Evolutionary conservation across 495 filamentous ascomycete species (phyloP).

Genomic region (Lasiosphaeriaceae sp.): DNA sequence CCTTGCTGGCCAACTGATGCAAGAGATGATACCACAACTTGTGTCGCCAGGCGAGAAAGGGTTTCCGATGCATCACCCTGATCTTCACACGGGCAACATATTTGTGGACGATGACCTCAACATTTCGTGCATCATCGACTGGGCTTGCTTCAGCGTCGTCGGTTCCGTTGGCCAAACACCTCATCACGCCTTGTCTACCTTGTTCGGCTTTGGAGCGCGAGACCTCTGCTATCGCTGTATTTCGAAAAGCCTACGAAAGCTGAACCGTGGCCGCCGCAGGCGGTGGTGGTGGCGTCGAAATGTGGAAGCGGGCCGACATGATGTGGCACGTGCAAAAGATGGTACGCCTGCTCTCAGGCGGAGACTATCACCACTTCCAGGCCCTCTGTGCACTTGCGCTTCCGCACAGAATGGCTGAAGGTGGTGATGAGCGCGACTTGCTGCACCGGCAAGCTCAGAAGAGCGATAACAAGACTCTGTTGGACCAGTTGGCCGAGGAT

Average conservation of each 20-base stretch:
- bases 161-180: not conserved
- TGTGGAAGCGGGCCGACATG: not conserved
- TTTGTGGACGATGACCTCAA: conserved; percentile 3
- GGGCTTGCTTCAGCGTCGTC: conserved; percentile 1
- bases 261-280: not conserved
- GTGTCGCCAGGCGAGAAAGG: not conserved
- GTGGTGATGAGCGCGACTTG: not conserved
- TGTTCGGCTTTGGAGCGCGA: not conserved
- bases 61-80: conserved; percentile 3
- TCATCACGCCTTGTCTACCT: conserved; percentile 1
- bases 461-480: not conserved
- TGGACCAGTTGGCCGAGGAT: not conserved
- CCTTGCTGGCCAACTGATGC: conserved; percentile 20
- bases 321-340: too few species aligned
- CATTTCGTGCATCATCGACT: conserved; percentile 3
- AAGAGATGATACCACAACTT: conserved; percentile 18
- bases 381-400: too few species aligned
- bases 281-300: too few species aligned
- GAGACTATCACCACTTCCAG: too few species aligned
- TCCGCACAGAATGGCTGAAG: not conserved
- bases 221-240: not conserved
- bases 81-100: conserved; percentile 1
- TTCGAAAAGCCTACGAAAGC: too few species aligned
- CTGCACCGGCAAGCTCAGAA: not conserved
- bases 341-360: too few species aligned